These are phyloP conservation scores for Didymella sp. DNA, from an alignment of 2,329 filamentous ascomycete genomes.

Conservation along the genomic window DNA sequence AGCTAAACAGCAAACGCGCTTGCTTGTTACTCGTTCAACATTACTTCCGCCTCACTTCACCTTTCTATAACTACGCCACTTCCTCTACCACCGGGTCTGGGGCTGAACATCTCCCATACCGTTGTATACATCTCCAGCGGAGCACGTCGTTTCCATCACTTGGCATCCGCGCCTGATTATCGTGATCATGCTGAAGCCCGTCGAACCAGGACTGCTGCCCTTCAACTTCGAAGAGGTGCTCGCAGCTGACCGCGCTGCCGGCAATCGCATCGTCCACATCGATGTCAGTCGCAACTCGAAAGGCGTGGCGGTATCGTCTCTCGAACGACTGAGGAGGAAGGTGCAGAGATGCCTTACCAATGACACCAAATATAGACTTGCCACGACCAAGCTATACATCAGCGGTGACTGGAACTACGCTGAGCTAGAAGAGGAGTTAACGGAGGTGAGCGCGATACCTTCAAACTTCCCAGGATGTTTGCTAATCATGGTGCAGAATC, in stretches of 20 bases:
- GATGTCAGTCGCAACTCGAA: constrained; percentile 25
- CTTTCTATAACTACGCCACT: neutral
- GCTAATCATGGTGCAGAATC: constrained; percentile 4
- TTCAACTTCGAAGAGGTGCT: constrained; percentile 24
- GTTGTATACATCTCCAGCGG: neutral
- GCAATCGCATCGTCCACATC: constrained; percentile 24
- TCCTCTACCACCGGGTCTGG: neutral
- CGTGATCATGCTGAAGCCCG: constrained; percentile 29
- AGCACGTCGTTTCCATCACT: neutral
- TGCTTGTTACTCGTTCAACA: no score
- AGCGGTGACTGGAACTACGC: constrained; percentile 33
- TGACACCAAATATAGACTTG: neutral
- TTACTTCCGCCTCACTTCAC: constrained; percentile 6
- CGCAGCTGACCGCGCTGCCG: constrained; percentile 15
- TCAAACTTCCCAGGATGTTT: neutral
- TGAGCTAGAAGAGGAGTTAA: neutral
- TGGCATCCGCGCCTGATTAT: neutral
- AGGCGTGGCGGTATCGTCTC: constrained; percentile 18
- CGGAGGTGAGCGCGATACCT: neutral
- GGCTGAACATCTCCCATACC: neutral
- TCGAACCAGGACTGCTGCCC: constrained; percentile 18
- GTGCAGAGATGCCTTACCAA: constrained; percentile 19
- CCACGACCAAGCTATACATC: constrained; percentile 36
- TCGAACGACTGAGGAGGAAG: constrained; percentile 13
- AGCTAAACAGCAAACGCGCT: constrained; percentile 1